Percentiles rank a stretch among this genome's conserved stretches.
phyloP scores from a whole-genome alignment of 2,329 filamentous ascomycete species.

The Aureobasidium sp. region DNA sequence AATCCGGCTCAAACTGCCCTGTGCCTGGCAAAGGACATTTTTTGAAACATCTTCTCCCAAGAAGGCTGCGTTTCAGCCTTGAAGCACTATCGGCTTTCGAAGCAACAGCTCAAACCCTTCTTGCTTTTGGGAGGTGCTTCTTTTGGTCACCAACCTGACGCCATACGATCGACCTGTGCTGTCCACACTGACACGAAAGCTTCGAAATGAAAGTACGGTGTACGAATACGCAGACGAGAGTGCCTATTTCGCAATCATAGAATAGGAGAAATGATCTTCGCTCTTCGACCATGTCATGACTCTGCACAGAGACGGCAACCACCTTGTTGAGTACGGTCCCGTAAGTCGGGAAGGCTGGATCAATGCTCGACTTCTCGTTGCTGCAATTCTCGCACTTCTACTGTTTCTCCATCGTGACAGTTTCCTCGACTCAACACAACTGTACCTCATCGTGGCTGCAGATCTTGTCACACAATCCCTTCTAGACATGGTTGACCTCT shows the following conservation, averaged over 20 bases:
- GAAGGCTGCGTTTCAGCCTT: neutral
- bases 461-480: neutral
- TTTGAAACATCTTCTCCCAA: neutral
- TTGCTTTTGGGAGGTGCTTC: neutral
- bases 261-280: neutral
- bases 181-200: neutral
- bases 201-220: neutral
- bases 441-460: neutral
- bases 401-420: conserved; percentile 8
- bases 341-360: neutral
- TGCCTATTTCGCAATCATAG: neutral
- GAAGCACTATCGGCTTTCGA: neutral
- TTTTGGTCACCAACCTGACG: neutral
- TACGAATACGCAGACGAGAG: neutral
- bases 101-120: conserved; percentile 4
- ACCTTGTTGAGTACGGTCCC: neutral
- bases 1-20: neutral
- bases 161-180: neutral
- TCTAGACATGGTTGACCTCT: neutral
- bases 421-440: neutral
- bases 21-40: neutral
- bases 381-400: neutral
- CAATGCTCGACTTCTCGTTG: neutral
- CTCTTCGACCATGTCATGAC: neutral
- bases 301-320: neutral